phyloP scores from a whole-genome alignment of 2,329 filamentous ascomycete genomes.

The Ceratocystis papillata region DNA sequence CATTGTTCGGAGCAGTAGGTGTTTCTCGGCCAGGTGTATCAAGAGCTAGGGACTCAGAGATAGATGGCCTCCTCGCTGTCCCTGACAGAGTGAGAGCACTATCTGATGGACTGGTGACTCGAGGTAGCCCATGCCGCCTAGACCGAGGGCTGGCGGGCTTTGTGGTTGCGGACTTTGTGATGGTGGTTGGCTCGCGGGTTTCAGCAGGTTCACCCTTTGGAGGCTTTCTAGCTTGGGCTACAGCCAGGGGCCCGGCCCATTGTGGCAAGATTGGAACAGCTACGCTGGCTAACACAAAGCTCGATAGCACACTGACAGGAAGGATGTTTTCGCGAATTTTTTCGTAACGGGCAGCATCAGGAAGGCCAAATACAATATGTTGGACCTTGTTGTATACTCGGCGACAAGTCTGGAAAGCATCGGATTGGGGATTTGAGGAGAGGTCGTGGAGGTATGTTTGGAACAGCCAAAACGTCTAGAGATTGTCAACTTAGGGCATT shows the following conservation, averaged over 20 bases:
- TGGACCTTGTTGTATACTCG: slow-evolving; percentile 82
- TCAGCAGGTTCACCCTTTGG: slow-evolving; percentile 39
- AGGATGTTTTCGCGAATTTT: slow-evolving; percentile 73
- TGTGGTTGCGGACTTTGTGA: slow-evolving; percentile 56
- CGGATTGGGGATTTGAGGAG: slow-evolving; percentile 60
- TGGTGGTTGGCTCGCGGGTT: slow-evolving; percentile 40
- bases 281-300: slow-evolving; percentile 66
- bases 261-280: slow-evolving; percentile 64
- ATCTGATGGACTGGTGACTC: slow-evolving; percentile 23
- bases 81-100: slow-evolving; percentile 12
- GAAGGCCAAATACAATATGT: slow-evolving; percentile 71
- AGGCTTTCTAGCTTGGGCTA: slow-evolving; percentile 70
- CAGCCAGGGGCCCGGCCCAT: slow-evolving; percentile 68
- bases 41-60: slow-evolving; percentile 24
- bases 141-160: slow-evolving; percentile 41
- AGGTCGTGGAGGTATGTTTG: slow-evolving; percentile 81
- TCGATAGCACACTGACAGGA: slow-evolving; percentile 69
- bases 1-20: slow-evolving; percentile 4
- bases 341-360: slow-evolving; percentile 57
- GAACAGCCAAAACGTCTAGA: slow-evolving; percentile 78
- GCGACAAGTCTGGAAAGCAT: slow-evolving; percentile 70
- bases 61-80: background rate
- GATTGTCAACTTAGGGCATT: slow-evolving; percentile 10
- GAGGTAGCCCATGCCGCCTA: slow-evolving; percentile 32
- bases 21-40: slow-evolving; percentile 17